Base-by-base conservation (phyloP, 108 stramenopile species). In the Nitzschia palea region DNA sequence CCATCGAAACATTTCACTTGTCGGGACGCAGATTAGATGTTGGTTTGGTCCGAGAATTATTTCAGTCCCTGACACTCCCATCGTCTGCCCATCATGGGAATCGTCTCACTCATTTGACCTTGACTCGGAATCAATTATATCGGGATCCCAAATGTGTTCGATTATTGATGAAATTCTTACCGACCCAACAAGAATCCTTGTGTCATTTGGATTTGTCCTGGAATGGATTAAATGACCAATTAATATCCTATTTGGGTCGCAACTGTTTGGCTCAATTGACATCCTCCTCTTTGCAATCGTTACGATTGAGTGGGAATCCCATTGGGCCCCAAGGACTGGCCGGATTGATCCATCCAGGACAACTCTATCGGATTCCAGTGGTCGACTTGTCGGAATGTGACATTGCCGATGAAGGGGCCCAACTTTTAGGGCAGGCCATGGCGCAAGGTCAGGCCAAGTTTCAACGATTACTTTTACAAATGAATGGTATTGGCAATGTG, bases 341-440 rank as follows among this genome's bases (percentile, higher is more conserved):
- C 17, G 29, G 17, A 2, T 37, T 59, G 36, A 6, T 59, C 5
- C n/a, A 34, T 4, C 17, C 6, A 4, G 58, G 58, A 14, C 9
- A 34, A 3, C 22, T 59, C 9, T 36, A 59, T 6, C 32, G 22
- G 9, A 37, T 59, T 17, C 36, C 32, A 20, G n/a, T 15, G 9
- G 14, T 59, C 8, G 34, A 59, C 37, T 20, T 59, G 36, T 37
- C n/a, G 22, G 58, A 59, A 18, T 59, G 58, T 59, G 58, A 59
- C n/a, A 34, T 59, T 59, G 58, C 35, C 10, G 55, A 55, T n/a
- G 55, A 55, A 14, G 55, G 30, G 3, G 55, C 27, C 12, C 4
- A 23, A 32, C 10, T 32, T 12, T n/a, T 55, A 4, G 55, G 26
- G 3, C 30, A 29, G 55, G 28, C 31, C 5, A 8, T 55, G 55